phyloP scores from a whole-genome alignment of 306 rosid genomes.

The Trifolium repens region DNA sequence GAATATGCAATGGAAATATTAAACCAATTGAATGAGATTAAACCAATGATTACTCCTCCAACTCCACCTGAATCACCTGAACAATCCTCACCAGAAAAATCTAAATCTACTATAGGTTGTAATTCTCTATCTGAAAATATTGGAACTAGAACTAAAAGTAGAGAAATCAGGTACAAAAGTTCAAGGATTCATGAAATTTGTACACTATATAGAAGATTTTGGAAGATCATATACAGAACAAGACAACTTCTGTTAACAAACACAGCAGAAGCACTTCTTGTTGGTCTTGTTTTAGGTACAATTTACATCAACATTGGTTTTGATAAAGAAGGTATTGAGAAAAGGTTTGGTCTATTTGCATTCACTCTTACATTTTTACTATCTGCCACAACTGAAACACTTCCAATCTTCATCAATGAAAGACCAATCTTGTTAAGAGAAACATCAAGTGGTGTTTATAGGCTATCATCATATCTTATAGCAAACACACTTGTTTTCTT shows the following conservation, averaged over 20 bases:
- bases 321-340: constrained; percentile 72
- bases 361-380: constrained; percentile 89
- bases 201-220: constrained; percentile 67
- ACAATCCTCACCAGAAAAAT: constrained; percentile 27
- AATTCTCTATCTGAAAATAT: constrained; percentile 2
- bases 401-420: constrained; percentile 85
- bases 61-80: constrained; percentile 46
- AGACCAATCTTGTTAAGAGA: constrained; percentile 85
- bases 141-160: constrained; percentile 9
- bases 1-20: constrained; percentile 89
- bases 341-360: constrained; percentile 87
- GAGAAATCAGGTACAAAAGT: constrained; percentile 60
- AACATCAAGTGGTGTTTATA: constrained; percentile 84
- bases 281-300: constrained; percentile 88
- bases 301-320: constrained; percentile 86
- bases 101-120: background rate
- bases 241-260: constrained; percentile 79
- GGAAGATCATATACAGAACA: constrained; percentile 83
- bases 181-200: constrained; percentile 72
- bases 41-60: constrained; percentile 37
- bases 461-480: constrained; percentile 85
- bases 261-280: constrained; percentile 78
- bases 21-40: constrained; percentile 50
- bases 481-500: constrained; percentile 93
- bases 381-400: constrained; percentile 86